A percentile compares a stretch with the other conserved stretches of the same genome.
Evolutionary conservation across 73 alveolate species (phyloP).

Genomic region (Uronychia binucleata): DNA sequence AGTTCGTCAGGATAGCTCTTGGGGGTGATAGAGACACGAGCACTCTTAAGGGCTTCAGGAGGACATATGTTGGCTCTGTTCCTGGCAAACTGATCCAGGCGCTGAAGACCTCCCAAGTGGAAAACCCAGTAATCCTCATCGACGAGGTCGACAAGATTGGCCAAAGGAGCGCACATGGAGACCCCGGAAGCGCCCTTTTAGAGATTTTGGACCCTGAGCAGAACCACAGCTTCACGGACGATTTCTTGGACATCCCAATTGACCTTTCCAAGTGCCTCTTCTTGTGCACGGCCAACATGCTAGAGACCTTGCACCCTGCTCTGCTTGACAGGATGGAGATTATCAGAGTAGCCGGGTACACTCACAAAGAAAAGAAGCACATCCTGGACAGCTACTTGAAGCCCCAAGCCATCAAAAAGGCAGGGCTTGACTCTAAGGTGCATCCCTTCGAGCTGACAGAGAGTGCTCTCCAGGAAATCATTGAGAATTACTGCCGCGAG

Average conservation of each 20-base stretch:
- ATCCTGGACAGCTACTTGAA: conserved; percentile 64
- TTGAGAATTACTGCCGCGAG: conserved; percentile 83
- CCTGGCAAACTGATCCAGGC: conserved; percentile 87
- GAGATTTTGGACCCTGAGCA: conserved; percentile 87
- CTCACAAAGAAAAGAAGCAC: conserved; percentile 70
- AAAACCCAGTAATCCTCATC: conserved; percentile 80
- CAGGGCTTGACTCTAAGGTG: conserved; percentile 28
- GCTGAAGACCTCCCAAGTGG: conserved; percentile 66
- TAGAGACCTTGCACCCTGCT: conserved; percentile 72
- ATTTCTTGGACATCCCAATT: conserved; percentile 74
- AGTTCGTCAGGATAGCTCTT: conserved; percentile 79
- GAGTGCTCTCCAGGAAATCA: conserved; percentile 56
- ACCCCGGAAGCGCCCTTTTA: conserved; percentile 76
- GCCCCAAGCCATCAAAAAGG: conserved; percentile 48
- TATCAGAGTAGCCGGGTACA: conserved; percentile 78
- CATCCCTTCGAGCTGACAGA: conserved; percentile 22
- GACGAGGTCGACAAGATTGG: conserved; percentile 86
- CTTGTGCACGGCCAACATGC: conserved; percentile 82
- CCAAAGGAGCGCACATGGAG: conserved; percentile 75
- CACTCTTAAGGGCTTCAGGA: conserved; percentile 80
- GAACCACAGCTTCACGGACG: conserved; percentile 72
- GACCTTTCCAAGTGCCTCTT: conserved; percentile 78
- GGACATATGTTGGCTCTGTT: conserved; percentile 88
- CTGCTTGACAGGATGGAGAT: conserved; percentile 79
- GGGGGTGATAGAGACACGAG: conserved; percentile 89